Evolutionary conservation across 2,329 filamentous ascomycete genomes (phyloP).

Genomic region (Hypoxylon sp.): DNA sequence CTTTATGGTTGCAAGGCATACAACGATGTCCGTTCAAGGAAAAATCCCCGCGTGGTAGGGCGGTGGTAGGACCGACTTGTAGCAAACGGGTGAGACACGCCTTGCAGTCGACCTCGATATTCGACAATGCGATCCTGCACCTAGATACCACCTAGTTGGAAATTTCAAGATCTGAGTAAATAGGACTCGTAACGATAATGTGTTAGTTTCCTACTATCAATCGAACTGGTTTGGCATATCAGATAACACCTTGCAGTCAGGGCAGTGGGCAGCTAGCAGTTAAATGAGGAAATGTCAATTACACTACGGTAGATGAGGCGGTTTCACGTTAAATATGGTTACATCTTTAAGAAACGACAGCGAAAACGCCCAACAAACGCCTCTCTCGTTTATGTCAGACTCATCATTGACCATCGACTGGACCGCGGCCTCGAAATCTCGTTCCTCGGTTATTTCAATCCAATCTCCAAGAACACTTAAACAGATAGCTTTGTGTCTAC

Average conservation of each 20-base stretch:
- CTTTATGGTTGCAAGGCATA: conserved; percentile 32
- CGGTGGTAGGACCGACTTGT: conserved; percentile 34
- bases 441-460: conserved; percentile 21
- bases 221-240: conserved; percentile 10
- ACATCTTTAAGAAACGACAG: conserved; percentile 2
- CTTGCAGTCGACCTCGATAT: conserved; percentile 19
- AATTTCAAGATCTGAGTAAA: conserved; percentile 9
- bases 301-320: not conserved
- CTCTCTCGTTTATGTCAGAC: conserved; percentile 7
- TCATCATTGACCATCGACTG: not conserved
- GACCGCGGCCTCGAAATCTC: conserved; percentile 6
- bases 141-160: conserved; percentile 22
- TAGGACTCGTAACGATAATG: conserved; percentile 3
- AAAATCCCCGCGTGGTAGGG: conserved; percentile 34
- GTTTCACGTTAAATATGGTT: conserved; percentile 26
- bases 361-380: conserved; percentile 13
- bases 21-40: conserved; percentile 17
- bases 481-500: not conserved
- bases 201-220: conserved; percentile 19
- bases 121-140: conserved; percentile 3
- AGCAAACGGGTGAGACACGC: conserved; percentile 25
- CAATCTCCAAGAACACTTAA: conserved; percentile 2
- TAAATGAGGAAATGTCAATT: not conserved
- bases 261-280: conserved; percentile 16
- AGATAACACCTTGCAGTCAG: conserved; percentile 28